Conservation (phyloP, 306 rosid genomes). For the Cicer pinnatifidum region DNA sequence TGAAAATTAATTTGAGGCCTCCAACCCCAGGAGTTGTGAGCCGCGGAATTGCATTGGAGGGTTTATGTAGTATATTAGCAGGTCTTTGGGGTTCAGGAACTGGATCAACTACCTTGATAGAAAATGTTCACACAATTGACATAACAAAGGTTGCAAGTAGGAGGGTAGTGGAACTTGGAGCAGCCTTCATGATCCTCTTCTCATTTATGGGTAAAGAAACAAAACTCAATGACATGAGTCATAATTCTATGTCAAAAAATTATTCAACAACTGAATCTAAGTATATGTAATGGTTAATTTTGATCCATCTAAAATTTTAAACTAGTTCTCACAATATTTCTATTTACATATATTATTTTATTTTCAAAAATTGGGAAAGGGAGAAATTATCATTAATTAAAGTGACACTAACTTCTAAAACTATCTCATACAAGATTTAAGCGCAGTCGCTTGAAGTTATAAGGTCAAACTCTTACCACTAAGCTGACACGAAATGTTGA, state of each 20-base stretch:
- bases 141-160: constrained; percentile 81
- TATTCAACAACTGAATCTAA: not conserved
- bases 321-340: too few species aligned
- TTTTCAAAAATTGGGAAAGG: too few species aligned
- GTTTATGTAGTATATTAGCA: constrained; percentile 87
- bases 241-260: not conserved
- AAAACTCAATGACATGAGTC: not conserved
- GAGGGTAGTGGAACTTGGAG: constrained; percentile 77
- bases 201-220: constrained; percentile 72
- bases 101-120: constrained; percentile 91
- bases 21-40: constrained; percentile 80
- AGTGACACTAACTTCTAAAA: too few species aligned
- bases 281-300: not conserved
- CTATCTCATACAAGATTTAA: too few species aligned
- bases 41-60: constrained; percentile 94
- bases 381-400: too few species aligned
- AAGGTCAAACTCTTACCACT: too few species aligned
- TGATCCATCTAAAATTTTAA: too few species aligned
- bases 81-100: constrained; percentile 98
- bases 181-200: constrained; percentile 74
- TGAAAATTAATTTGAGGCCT: constrained; percentile 63
- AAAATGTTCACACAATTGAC: constrained; percentile 80
- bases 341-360: too few species aligned
- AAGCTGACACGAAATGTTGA: too few species aligned
- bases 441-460: too few species aligned